phyloP scores from a whole-genome alignment of 805 yeast genomes.

The Myxozyma mucilagina region DNA sequence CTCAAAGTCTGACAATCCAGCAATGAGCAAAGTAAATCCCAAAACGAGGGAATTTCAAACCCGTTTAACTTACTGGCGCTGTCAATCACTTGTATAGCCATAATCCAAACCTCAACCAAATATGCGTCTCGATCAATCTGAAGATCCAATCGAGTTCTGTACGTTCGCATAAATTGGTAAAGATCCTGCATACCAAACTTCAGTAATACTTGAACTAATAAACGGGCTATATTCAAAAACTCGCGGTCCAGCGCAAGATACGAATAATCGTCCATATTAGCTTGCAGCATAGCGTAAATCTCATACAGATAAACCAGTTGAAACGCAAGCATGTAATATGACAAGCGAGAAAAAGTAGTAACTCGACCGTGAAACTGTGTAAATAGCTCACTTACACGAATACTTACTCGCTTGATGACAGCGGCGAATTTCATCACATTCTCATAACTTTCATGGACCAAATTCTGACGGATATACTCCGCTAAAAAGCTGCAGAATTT shows the following conservation, averaged over 20 bases:
- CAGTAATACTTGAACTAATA: constrained; percentile 20
- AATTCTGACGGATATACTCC: constrained; percentile 2
- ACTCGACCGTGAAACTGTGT: constrained; percentile 26
- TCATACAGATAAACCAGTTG: constrained; percentile 26
- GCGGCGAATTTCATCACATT: constrained; percentile 12
- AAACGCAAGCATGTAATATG: constrained; percentile 25
- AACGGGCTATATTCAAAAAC: constrained; percentile 11
- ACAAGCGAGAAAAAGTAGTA: constrained; percentile 11
- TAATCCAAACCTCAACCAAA: constrained; percentile 30
- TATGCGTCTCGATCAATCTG: constrained; percentile 13
- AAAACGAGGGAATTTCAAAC: constrained; percentile 9
- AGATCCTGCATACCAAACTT: constrained; percentile 25
- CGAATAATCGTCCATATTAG: constrained; percentile 5
- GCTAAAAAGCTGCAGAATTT: constrained; percentile 18
- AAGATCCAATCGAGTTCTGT: constrained; percentile 16
- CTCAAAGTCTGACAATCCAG: constrained; percentile 8
- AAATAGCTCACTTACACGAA: constrained; percentile 21
- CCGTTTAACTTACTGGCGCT: not conserved
- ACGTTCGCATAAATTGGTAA: constrained; percentile 21
- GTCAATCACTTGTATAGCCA: constrained; percentile 22
- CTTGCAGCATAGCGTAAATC: constrained; percentile 13
- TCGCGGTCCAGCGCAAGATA: constrained; percentile 24
- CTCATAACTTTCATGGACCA: constrained; percentile 8
- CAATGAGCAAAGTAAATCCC: constrained; percentile 18
- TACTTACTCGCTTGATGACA: constrained; percentile 13